These are phyloP conservation scores for Saturnispora zaruensis DNA, from an alignment of 805 yeast species.

Conservation along the genomic window DNA sequence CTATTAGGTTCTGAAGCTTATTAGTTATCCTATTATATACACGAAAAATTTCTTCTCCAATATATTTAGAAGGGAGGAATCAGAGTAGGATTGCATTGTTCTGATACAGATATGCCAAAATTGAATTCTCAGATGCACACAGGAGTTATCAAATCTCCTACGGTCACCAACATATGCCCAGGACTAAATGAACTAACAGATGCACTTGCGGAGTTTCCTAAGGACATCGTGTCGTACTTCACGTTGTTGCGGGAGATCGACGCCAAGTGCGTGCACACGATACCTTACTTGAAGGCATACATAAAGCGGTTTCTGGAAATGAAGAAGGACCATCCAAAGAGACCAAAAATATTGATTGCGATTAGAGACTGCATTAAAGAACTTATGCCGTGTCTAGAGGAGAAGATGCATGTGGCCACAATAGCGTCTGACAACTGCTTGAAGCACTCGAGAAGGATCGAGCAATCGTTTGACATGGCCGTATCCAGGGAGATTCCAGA, in stretches of 20 bases:
- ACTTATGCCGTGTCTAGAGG: slow-evolving; percentile 86
- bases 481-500: slow-evolving; percentile 76
- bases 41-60: not conserved
- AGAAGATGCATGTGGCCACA: slow-evolving; percentile 94
- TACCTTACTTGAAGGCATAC: slow-evolving; percentile 54
- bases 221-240: slow-evolving; percentile 73
- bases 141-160: slow-evolving; percentile 15
- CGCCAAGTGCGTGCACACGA: slow-evolving; percentile 76
- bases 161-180: slow-evolving; percentile 45
- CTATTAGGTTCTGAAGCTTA: not conserved
- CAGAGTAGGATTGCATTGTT: not conserved
- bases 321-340: slow-evolving; percentile 31
- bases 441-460: slow-evolving; percentile 62
- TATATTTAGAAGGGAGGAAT: not conserved
- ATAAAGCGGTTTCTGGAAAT: slow-evolving; percentile 41
- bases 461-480: slow-evolving; percentile 72
- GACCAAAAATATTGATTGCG: slow-evolving; percentile 30
- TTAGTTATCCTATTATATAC: not conserved
- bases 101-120: not conserved
- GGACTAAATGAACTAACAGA: slow-evolving; percentile 90
- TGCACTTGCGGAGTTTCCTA: slow-evolving; percentile 83
- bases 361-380: slow-evolving; percentile 48
- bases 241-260: slow-evolving; percentile 88
- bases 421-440: slow-evolving; percentile 74
- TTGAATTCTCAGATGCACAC: not conserved